Percentiles rank a stretch among this genome's conserved stretches.
Evolutionary conservation across 2,329 filamentous ascomycete genomes (phyloP).

Genomic region (Diaporthe ampelina): DNA sequence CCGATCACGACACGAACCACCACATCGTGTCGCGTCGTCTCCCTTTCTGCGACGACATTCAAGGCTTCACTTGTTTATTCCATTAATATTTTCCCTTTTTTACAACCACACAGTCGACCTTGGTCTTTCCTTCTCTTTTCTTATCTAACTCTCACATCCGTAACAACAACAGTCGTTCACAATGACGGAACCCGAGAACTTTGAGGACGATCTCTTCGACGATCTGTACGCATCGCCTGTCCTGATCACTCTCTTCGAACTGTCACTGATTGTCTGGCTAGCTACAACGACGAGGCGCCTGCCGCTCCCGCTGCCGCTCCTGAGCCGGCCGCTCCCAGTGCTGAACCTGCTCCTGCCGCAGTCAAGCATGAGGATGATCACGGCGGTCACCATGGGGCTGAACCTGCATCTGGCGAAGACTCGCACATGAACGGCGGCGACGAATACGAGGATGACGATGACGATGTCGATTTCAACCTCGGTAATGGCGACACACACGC

Average conservation of each 20-base stretch:
- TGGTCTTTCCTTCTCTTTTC: background rate
- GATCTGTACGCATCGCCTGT: conserved; percentile 77
- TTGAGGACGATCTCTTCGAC: conserved; percentile 91
- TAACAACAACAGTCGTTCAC: conserved; percentile 46
- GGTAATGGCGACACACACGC: conserved; percentile 53
- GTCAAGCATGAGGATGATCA: conserved; percentile 46
- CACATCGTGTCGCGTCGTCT: background rate
- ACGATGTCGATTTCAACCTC: conserved; percentile 68
- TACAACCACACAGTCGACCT: background rate
- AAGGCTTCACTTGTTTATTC: background rate
- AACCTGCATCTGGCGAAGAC: conserved; percentile 48
- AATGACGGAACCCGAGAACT: conserved; percentile 83
- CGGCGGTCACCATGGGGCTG: conserved; percentile 41
- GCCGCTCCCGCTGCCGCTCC: conserved; percentile 49
- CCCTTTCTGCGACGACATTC: conserved; percentile 22
- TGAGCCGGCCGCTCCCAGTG: conserved; percentile 47
- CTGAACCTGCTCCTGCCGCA: conserved; percentile 47
- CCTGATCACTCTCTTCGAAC: background rate
- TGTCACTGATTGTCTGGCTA: conserved; percentile 49
- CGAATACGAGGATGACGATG: conserved; percentile 63
- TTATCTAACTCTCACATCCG: background rate
- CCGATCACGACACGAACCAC: conserved; percentile 1
- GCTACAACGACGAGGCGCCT: conserved; percentile 76
- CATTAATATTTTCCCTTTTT: conserved; percentile 19
- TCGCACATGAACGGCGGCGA: conserved; percentile 54